Conservation (phyloP, 305 asterid species). For the Fraxinus albicans region DNA sequence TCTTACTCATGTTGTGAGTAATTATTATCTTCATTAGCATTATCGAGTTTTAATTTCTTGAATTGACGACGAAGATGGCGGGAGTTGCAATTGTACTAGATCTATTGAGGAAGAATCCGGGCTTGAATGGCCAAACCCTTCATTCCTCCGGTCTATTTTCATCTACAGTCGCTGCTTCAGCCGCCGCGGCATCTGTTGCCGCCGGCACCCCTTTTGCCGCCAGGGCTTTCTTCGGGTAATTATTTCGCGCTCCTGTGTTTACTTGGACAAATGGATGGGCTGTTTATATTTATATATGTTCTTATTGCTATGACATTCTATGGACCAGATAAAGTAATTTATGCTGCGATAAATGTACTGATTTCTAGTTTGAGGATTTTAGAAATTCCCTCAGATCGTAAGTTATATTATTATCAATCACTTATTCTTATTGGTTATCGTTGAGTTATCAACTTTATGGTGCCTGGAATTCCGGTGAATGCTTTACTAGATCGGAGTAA, state of each 20-base stretch:
- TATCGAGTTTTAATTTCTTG: background rate
- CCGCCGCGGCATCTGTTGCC: conserved; percentile 52
- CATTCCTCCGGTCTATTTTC: conserved; percentile 53
- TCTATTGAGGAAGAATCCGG: conserved; percentile 61
- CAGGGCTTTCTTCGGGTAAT: conserved; percentile 55
- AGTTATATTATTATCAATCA: background rate
- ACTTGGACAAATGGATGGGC: background rate
- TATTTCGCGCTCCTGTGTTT: background rate
- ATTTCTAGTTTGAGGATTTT: background rate
- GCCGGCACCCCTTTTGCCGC: conserved; percentile 61
- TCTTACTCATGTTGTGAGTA: background rate
- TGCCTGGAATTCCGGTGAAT: background rate
- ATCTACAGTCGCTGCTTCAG: conserved; percentile 44
- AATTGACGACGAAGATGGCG: conserved; percentile 26
- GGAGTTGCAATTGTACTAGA: conserved; percentile 48
- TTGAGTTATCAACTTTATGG: background rate
- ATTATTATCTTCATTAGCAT: background rate
- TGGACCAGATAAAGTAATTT: background rate
- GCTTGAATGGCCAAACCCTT: conserved; percentile 43
- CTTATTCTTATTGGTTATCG: background rate
- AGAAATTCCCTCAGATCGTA: background rate
- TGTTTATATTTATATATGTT: background rate
- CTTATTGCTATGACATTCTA: background rate
- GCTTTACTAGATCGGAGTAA: background rate
- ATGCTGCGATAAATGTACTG: background rate